A percentile compares a stretch with the other conserved stretches of the same genome.
These are phyloP conservation scores for Gilbertella persicaria DNA, from an alignment of 371 early-diverging fungal species.

Conservation along the genomic window DNA sequence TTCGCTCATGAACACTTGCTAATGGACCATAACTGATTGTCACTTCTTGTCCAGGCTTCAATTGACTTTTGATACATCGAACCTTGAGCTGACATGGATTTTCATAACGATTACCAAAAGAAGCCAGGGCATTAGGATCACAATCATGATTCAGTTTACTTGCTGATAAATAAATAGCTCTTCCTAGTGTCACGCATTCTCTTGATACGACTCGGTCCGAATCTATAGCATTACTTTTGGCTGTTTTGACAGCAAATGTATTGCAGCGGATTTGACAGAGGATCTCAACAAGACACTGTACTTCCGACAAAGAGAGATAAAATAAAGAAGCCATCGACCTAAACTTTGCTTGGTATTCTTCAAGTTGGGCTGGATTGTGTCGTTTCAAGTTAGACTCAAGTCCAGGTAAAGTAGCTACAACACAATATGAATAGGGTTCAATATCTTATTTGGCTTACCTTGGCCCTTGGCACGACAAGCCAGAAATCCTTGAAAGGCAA, in stretches of 20 bases:
- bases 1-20: conserved; percentile 7
- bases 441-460: background rate
- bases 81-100: conserved; percentile 4
- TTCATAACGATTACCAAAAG: conserved; percentile 18
- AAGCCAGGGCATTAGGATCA: conserved; percentile 30
- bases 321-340: conserved; percentile 1
- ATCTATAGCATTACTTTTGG: background rate
- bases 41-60: conserved; percentile 1
- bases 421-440: background rate
- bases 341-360: conserved; percentile 4
- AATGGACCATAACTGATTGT: conserved; percentile 41
- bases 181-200: conserved; percentile 17
- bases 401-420: conserved; percentile 12
- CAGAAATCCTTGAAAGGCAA: conserved; percentile 26
- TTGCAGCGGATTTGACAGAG: conserved; percentile 38
- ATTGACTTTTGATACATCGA: background rate
- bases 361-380: background rate
- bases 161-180: conserved; percentile 31
- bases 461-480: conserved; percentile 5
- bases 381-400: conserved; percentile 19
- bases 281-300: conserved; percentile 18
- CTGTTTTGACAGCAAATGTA: conserved; percentile 26
- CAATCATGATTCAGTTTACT: conserved; percentile 40
- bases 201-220: conserved; percentile 4
- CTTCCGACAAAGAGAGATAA: conserved; percentile 5